phyloP scores from a whole-genome alignment of 2,329 filamentous ascomycete genomes.

The Phyllosticta paracitricarpa region DNA sequence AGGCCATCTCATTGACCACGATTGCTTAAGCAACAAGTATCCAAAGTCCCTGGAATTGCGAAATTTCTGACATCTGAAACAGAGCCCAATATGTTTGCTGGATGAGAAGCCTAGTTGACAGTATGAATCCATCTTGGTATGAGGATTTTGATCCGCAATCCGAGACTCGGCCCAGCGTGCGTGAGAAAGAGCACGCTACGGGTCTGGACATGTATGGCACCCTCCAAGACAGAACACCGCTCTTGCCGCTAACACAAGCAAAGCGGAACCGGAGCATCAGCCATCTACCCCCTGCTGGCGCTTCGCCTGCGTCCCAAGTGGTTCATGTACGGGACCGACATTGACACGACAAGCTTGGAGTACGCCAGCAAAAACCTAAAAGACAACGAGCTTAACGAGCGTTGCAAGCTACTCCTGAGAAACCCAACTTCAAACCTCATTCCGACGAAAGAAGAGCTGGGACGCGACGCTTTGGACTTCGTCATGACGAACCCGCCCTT shows the following conservation, averaged over 20 bases:
- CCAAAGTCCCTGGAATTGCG: background rate
- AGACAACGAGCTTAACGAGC: slow-evolving; percentile 52
- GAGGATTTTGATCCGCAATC: slow-evolving; percentile 17
- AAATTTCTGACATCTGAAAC: background rate
- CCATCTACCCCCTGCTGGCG: slow-evolving; percentile 81
- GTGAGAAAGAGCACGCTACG: background rate
- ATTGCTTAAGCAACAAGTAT: no score
- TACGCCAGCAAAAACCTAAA: slow-evolving; percentile 59
- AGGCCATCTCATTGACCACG: no score
- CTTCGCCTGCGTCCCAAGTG: slow-evolving; percentile 58
- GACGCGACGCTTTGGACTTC: slow-evolving; percentile 59
- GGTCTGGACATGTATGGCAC: slow-evolving; percentile 62
- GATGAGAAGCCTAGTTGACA: slow-evolving; percentile 73
- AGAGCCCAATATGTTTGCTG: slow-evolving; percentile 86
- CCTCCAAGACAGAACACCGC: background rate
- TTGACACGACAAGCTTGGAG: slow-evolving; percentile 59
- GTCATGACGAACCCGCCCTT: slow-evolving; percentile 94
- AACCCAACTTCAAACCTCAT: slow-evolving; percentile 47
- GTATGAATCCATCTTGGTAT: slow-evolving; percentile 40
- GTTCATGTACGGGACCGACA: slow-evolving; percentile 50
- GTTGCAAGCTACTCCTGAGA: slow-evolving; percentile 55
- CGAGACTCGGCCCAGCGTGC: background rate
- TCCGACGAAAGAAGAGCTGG: slow-evolving; percentile 46
- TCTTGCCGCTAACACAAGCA: background rate
- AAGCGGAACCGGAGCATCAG: slow-evolving; percentile 77